Percentiles rank a stretch among this genome's conserved stretches.
These are phyloP conservation scores for Biscutella auriculata DNA, from an alignment of 441 rosid species.

Conservation along the genomic window DNA sequence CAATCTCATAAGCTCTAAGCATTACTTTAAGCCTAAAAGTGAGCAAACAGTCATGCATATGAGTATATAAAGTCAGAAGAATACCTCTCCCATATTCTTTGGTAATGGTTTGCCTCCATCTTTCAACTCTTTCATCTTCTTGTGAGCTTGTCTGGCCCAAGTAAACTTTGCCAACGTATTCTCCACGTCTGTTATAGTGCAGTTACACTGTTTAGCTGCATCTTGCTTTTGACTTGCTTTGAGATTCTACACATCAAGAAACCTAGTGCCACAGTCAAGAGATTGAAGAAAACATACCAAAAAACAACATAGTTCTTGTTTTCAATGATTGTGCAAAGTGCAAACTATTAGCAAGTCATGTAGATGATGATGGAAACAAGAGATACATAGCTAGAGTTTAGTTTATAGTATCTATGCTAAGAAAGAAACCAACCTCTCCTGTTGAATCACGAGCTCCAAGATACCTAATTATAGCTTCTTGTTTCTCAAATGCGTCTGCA, in stretches of 20 bases:
- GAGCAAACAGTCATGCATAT: background rate
- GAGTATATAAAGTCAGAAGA: background rate
- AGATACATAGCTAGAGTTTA: background rate
- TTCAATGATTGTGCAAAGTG: background rate
- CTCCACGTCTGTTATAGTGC: slow-evolving; percentile 79
- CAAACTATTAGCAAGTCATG: background rate
- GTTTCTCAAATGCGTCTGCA: slow-evolving; percentile 68
- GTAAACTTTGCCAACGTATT: slow-evolving; percentile 64
- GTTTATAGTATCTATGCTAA: background rate
- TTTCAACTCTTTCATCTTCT: slow-evolving; percentile 49
- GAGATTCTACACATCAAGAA: slow-evolving; percentile 61
- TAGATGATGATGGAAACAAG: background rate
- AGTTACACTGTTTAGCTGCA: slow-evolving; percentile 66
- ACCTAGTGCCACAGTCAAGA: slow-evolving; percentile 40
- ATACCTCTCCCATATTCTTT: slow-evolving; percentile 72
- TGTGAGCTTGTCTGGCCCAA: slow-evolving; percentile 81
- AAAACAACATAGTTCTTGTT: background rate
- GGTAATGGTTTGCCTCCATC: slow-evolving; percentile 82
- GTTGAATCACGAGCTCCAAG: slow-evolving; percentile 58
- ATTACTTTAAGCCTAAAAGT: background rate
- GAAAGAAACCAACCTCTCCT: slow-evolving; percentile 64
- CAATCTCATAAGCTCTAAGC: background rate
- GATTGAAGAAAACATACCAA: slow-evolving; percentile 6
- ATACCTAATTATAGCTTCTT: slow-evolving; percentile 63
- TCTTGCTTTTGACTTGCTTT: slow-evolving; percentile 67